Evolutionary conservation across 768 basidiomycete genomes (phyloP), one percentile per base, ranked within the genome.

Genomic region (Russula abietina): DNA sequence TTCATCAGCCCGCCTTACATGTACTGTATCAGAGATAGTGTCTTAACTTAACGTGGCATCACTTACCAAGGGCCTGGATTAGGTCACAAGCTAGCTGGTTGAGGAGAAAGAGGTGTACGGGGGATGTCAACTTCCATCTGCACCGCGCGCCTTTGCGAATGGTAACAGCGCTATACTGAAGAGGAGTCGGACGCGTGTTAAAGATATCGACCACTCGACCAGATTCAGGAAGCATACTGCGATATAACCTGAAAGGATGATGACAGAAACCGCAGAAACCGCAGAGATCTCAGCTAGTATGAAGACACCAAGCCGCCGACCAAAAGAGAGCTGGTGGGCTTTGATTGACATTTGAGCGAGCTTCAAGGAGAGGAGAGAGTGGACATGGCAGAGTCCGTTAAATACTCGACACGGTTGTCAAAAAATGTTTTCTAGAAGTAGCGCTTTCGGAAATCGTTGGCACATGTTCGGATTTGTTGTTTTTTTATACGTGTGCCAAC

Each of bases 1-100:
- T 76, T 69, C 66, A 79, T 71, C 17, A 78, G 65, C 3, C 75
- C 76, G 2, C 79, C 77, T 77, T 39, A 53, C 22, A n/a, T 59
- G 46, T 6, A 39, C 16, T 36, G 16, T 17, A 55, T 58, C 17
- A 64, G 57, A 26, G 19, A 33, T 11, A 19, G 10, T 57, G 22
- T 14, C 45, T 17, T 10, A 10, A 2, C 1, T 32, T 6, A 36
- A 38, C 9, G 19, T 19, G 3, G 9, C 12, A 55, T 49, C 30
- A 17, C 70, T 43, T 51, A 71, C 70, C 73, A 22, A 68, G 52
- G 5, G 72, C 67, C 57, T 72, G 72, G 16, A 73, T 64, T 19
- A 73, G 39, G 51, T 73, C 73, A 9, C 67, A 72, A 17, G 69
- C 58, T 0, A 73, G 53, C 24, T 73, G 68, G 41, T 67, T 67